Conservation (phyloP, 83 land plant species). For the Thuja plicata region DNA sequence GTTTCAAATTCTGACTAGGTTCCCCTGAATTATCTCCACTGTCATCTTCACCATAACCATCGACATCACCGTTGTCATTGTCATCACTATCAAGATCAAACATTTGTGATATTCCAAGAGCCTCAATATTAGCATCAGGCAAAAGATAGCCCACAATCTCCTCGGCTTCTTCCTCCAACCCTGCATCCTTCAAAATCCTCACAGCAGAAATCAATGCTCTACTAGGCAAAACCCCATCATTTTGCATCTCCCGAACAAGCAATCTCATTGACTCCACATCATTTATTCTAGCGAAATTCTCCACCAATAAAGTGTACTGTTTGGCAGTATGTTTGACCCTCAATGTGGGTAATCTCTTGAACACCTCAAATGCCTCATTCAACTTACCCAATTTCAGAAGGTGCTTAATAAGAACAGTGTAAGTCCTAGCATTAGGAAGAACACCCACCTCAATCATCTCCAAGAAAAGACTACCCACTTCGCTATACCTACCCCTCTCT, state of each 20-base stretch:
- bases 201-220: constrained; percentile 36
- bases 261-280: constrained; percentile 30
- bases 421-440: constrained; percentile 58
- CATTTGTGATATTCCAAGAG: constrained; percentile 17
- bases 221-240: constrained; percentile 58
- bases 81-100: constrained; percentile 21
- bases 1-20: constrained; percentile 37
- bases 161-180: constrained; percentile 35
- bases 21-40: neutral
- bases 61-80: constrained; percentile 27
- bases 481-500: constrained; percentile 24
- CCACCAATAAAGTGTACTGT: constrained; percentile 46
- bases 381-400: constrained; percentile 32
- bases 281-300: constrained; percentile 17
- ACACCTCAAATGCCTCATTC: constrained; percentile 48
- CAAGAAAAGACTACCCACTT: constrained; percentile 35
- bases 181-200: constrained; percentile 39
- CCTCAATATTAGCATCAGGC: constrained; percentile 50
- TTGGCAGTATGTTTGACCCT: constrained; percentile 48
- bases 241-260: constrained; percentile 47
- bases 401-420: constrained; percentile 57
- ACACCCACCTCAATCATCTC: constrained; percentile 50
- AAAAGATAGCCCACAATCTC: constrained; percentile 31
- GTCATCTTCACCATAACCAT: constrained; percentile 1
- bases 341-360: constrained; percentile 48